Evolutionary conservation across 495 filamentous ascomycete species (phyloP), one percentile per base, ranked within the genome.

Genomic region (Penicillium psychrofluorescens): DNA sequence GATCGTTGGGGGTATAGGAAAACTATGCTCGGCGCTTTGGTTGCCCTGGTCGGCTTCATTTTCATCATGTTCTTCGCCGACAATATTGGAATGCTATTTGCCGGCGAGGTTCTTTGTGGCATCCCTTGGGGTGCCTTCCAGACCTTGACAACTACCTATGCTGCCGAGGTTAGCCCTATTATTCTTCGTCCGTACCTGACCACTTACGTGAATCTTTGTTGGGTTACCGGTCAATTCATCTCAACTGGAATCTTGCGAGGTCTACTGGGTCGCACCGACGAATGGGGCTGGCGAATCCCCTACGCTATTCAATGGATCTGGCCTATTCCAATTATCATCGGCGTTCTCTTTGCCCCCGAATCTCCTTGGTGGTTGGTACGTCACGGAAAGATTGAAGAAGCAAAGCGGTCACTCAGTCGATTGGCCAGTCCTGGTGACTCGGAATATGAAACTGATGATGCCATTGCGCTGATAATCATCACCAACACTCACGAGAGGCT

Each of bases 401-500:
- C 74, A 9, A 43, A 48, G 0, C 10, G 12, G 1, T 57, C 69
- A 0, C 58, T 74, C 12, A 46, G 51, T 11, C 63, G 70, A 11
- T 63, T 74, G 13, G 58, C 60, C 7, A 51, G 50, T 1, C 36
- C 44, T 0, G 16, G 38, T 36, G 45, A 54, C 8, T 52, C 59
- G 30, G 43, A 27, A 43, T 9, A 47, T 43, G 12, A 53, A 54
- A 9, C 53, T 66, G 15, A 22, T 22, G 22, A 22, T 22, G 22
- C 22, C 22, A 6, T 22, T 6, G 22, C 22, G 62, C 62, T 12
- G 58, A 63, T 34, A 63, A 47, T 80, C 29, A 78, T 85, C 36
- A 86, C 83, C 13, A 83, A 79, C 11, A 22, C 22, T 79, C 79
- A 5, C 62, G 86, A 9, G 83, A 89, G 56, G 63, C 79, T 49